A percentile compares a stretch with the other conserved stretches of the same genome.
Conservation (phyloP, 257 asterid species). For the Coffea canephora region DNA sequence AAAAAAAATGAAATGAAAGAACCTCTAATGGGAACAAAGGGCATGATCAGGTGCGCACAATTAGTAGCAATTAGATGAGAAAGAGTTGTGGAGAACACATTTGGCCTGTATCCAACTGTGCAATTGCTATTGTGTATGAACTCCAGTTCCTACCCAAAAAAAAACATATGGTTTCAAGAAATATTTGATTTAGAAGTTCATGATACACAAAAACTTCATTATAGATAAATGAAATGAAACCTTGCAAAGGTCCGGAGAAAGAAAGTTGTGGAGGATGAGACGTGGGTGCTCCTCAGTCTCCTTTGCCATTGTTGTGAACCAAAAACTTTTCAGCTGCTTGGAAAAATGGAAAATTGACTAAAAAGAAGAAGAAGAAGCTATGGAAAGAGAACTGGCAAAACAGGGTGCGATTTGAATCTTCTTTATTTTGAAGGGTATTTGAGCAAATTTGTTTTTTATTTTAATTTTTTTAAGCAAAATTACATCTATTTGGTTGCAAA, state of each 20-base stretch:
- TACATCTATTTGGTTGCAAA: too few species aligned
- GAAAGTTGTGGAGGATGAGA: constrained; percentile 34
- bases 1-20: background rate
- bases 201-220: too few species aligned
- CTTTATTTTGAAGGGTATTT: too few species aligned
- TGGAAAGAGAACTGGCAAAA: too few species aligned
- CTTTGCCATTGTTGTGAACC: background rate
- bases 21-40: constrained; percentile 81
- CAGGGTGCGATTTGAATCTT: too few species aligned
- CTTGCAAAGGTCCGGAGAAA: constrained; percentile 33
- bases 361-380: too few species aligned
- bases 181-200: too few species aligned
- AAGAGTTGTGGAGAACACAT: constrained; percentile 90
- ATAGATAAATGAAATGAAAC: constrained; percentile 3
- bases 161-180: too few species aligned
- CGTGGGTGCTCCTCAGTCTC: constrained; percentile 29
- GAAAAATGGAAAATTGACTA: too few species aligned
- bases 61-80: constrained; percentile 82
- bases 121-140: constrained; percentile 88
- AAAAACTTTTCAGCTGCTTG: too few species aligned
- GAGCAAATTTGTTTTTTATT: too few species aligned
- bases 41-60: constrained; percentile 74
- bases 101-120: constrained; percentile 85
- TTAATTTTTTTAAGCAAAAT: too few species aligned
- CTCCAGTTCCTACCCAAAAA: constrained; percentile 57